These are phyloP conservation scores for Arthromyces matolae DNA, from an alignment of 768 basidiomycete species.

Conservation along the genomic window DNA sequence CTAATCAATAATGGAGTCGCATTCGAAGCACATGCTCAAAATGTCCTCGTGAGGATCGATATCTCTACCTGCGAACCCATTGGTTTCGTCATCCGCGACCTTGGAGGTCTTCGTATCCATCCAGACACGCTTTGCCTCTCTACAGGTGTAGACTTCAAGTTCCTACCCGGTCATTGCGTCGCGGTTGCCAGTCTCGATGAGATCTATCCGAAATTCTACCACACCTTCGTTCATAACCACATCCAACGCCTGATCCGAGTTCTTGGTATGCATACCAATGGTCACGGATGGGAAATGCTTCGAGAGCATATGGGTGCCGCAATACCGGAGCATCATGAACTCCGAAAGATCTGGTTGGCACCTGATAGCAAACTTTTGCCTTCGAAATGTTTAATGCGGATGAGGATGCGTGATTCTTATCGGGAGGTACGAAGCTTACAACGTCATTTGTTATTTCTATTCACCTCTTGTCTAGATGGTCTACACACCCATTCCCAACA, in stretches of 20 bases:
- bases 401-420: slow-evolving; percentile 54
- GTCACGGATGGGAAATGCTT: slow-evolving; percentile 48
- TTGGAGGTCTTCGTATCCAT: slow-evolving; percentile 56
- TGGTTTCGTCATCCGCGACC: slow-evolving; percentile 54
- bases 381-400: slow-evolving; percentile 57
- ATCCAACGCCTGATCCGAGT: slow-evolving; percentile 53
- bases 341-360: slow-evolving; percentile 46
- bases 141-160: slow-evolving; percentile 47
- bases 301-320: slow-evolving; percentile 39
- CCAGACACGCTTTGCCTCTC: slow-evolving; percentile 44
- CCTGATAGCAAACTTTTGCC: slow-evolving; percentile 36
- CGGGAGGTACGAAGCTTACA: slow-evolving; percentile 47
- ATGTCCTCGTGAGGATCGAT: slow-evolving; percentile 48
- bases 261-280: slow-evolving; percentile 49
- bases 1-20: slow-evolving; percentile 53
- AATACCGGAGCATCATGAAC: slow-evolving; percentile 43
- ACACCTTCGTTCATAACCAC: slow-evolving; percentile 59
- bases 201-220: slow-evolving; percentile 54
- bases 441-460: not conserved
- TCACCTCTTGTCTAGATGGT: slow-evolving; percentile 38
- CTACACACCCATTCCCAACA: slow-evolving; percentile 48
- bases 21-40: slow-evolving; percentile 62
- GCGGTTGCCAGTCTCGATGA: slow-evolving; percentile 45
- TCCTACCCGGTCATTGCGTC: slow-evolving; percentile 52
- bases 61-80: slow-evolving; percentile 35